Evolutionary conservation across 2,329 filamentous ascomycete species (phyloP), one percentile per base, ranked within the genome.

Genomic region (Fusarium graminum): DNA sequence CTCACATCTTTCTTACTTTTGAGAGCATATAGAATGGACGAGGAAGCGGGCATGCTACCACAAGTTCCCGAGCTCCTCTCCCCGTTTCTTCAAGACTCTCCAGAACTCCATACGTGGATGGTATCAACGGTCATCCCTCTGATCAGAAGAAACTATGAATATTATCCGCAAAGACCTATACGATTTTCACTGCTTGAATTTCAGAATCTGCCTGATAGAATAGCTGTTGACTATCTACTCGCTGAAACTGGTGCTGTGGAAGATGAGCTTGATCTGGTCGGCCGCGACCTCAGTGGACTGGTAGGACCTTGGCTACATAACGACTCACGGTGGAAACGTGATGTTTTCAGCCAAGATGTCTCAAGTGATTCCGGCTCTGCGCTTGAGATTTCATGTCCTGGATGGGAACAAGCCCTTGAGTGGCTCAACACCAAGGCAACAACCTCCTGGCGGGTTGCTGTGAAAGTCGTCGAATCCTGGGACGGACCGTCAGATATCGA

Each of bases 291-390:
- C 54, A 86, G 86, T 63, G 86, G 88, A 0, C 74, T 94, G 36
- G 79, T 94, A 47, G 89, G 88, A 0, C 91, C 92, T 3, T 94
- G 91, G 91, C 80, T 93, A 46, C 88, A 90, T 71, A 88, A 87
- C 43, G 82, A 88, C 49, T 82, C 78, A 19, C 85, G 89, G 52
- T 88, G 89, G 80, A 85, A 59, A 22, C 45, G 59, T 2, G 50
- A 63, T 26, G 44, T 60, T 40, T 55, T 56, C 19, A 51, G 42
- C 13, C 36, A 47, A 29, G 52, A 57, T 30, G 29, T 34, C 16
- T 42, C 56, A 13, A 50, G 36, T 28, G 43, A 83, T 60, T 60
- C 67, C 10, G 68, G 52, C 42, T 50, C 75, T 78, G 54, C 61
- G 41, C 69, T 69, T 16, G 69, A 75, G 8, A 55, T 76, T 49